Percentiles rank a stretch among this genome's conserved stretches.
These are phyloP conservation scores for Neurospora sp. DNA, from an alignment of 495 filamentous ascomycete species.

Conservation along the genomic window DNA sequence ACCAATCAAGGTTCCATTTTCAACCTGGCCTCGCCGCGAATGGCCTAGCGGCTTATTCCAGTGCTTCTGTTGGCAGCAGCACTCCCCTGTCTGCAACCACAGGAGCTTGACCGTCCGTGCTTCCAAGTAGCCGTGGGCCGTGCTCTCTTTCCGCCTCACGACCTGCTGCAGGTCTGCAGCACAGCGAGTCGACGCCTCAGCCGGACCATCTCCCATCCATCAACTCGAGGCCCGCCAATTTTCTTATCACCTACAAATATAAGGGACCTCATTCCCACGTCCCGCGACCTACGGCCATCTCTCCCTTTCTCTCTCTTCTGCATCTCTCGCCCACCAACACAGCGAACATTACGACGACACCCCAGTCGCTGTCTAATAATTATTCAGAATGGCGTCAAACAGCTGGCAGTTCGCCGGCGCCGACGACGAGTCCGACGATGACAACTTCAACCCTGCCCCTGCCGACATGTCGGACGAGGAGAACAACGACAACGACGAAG, in stretches of 20 bases:
- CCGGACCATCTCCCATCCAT: background rate
- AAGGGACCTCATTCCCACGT: background rate
- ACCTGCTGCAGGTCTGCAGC: background rate
- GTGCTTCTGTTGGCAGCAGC: background rate
- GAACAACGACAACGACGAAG: slow-evolving; percentile 9
- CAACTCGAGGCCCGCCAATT: background rate
- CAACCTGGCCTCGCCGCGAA: background rate
- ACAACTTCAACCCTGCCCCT: slow-evolving; percentile 69
- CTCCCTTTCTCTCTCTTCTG: background rate
- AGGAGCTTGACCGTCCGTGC: background rate
- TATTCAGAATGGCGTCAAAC: slow-evolving; percentile 18
- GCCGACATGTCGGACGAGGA: slow-evolving; percentile 62
- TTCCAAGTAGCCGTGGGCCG: background rate
- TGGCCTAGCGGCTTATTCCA: background rate
- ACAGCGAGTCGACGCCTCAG: background rate
- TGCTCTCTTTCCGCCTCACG: background rate
- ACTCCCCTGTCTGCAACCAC: background rate
- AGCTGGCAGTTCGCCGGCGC: slow-evolving; percentile 14
- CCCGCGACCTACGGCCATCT: background rate
- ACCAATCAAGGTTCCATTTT: background rate
- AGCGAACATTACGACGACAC: background rate
- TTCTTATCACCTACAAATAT: background rate
- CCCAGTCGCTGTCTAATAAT: background rate
- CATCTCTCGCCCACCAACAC: background rate
- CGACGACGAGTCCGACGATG: slow-evolving; percentile 63